Conservation (phyloP, 2,329 filamentous ascomycete species). For the Didymella exigua region DNA sequence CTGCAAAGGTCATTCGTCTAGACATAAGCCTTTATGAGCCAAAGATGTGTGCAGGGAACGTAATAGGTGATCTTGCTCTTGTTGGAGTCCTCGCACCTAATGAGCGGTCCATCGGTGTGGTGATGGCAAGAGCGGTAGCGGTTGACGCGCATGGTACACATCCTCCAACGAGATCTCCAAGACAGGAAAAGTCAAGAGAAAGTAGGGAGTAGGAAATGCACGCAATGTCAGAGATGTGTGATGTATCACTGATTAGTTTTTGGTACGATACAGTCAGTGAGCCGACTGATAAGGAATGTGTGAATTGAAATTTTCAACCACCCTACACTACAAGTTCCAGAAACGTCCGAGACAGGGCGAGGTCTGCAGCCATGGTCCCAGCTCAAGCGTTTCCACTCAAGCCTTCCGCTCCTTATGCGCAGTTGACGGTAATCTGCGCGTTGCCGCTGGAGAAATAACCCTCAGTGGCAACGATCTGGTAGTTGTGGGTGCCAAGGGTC, state of each 20-base stretch:
- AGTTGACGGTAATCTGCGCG: constrained; percentile 55
- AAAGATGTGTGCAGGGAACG: background rate
- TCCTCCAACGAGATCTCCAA: background rate
- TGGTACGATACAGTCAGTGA: constrained; percentile 1
- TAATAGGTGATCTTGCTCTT: background rate
- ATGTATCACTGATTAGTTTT: constrained; percentile 1
- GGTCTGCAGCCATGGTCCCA: constrained; percentile 12
- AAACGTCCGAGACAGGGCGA: background rate
- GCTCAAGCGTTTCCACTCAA: background rate
- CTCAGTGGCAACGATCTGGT: constrained; percentile 59
- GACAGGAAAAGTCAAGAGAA: no score
- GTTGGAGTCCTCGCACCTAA: background rate
- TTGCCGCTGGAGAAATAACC: constrained; percentile 59
- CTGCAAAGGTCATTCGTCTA: background rate
- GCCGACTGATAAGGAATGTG: constrained; percentile 1
- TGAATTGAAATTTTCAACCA: constrained; percentile 1
- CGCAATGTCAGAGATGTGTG: background rate
- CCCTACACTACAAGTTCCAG: background rate
- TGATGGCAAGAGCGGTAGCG: background rate
- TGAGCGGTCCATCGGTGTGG: background rate
- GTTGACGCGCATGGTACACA: background rate
- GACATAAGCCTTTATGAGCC: background rate
- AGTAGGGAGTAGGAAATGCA: background rate
- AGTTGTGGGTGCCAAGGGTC: constrained; percentile 40
- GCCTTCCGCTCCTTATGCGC: constrained; percentile 22